Base-by-base conservation (phyloP, 1,284 basidiomycete genomes). In the Malassezia sp. region DNA sequence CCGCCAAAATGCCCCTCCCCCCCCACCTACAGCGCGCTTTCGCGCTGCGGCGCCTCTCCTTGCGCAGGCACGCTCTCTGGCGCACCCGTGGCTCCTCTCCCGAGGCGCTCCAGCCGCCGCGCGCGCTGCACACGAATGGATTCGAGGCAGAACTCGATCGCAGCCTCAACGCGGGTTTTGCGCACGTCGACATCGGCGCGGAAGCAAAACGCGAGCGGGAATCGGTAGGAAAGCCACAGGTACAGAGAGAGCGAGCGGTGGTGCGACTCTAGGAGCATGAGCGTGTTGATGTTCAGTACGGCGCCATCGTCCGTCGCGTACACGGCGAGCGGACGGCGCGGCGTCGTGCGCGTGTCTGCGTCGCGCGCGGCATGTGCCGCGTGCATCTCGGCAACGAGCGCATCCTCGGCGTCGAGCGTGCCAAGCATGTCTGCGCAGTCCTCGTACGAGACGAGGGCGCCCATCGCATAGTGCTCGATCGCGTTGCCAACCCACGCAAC, bases 221-320 rank as follows among this genome's bases (percentile, higher is more conserved):
- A 77, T n/a, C 90, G 80, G 71, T 80, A 82, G 18, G 77, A 76
- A 48, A 93, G 76, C 91, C 91, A 97, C 42, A 87, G 74, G 71
- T 96, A 96, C 15, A 84, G 60, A 14, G 84, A 80, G 21, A 90
- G 67, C n/a, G 79, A 73, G 59, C 84, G 83, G 72, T 96, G 90
- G 44, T 89, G 72, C 2, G 77, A 76, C 71, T 96, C 91, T 28
- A 96, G 74, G n/a, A 70, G 60, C 38, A 60, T 55, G 39, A 81
- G 67, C 7, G 71, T 65, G 0, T 69, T 59, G 32, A 61, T 49
- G 45, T 60, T 57, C 40, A 60, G 42, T 20, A 62, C 40, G 20
- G 27, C 38, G 44, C 40, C 52, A 10, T 35, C 42, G 44, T n/a
- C 22, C 23, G 9, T 30, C 44, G 12, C 28, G 29, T 22, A 31